Base-by-base conservation (phyloP, 2,329 filamentous ascomycete genomes). In the Lasiodiplodia sp. region DNA sequence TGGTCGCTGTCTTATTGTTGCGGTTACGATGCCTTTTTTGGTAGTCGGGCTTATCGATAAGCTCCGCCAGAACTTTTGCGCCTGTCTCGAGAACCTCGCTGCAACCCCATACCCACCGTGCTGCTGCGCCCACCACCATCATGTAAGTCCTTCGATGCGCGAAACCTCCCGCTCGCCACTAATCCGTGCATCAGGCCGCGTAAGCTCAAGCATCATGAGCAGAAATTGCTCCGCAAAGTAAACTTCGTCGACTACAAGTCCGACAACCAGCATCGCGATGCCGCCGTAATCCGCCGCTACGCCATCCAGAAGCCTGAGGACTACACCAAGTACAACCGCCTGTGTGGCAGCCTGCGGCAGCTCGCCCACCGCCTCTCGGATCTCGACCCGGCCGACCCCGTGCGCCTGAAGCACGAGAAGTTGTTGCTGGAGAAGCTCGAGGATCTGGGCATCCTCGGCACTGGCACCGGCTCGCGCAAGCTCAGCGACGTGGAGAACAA, bases 161-260 rank as follows among this genome's bases (percentile, higher is more conserved):
- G 28, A 28, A 28, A 28, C 28, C 28, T 5, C 28, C 28, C 28
- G 28, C 28, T 28, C 28, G 28, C 28, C 28, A 28, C 28, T 28
- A 28, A 28, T 28, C 28, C 28, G 28, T 4, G 28, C 28, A 28
- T 28, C 28, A 28, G 28, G 28, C 28, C 28, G 28, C 28, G 28
- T 28, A 28, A 28, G 28, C 89, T 99, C 78, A 98, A 97, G 83
- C 89, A 97, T 82, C 95, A 97, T 83, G 96, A 99, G 89, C 89
- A 96, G 79, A 53, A 53, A 12, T 91, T 98, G 78, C 88, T 98
- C 72, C 86, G 87, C 75, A 95, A 95, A 78, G 94, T 96, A 81
- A 94, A 99, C 83, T 97, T 99, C 82, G 90, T 94, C 79, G 96
- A 91, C 77, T 97, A 95, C 86, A 96, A 96, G 82, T 90, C 90